phyloP scores from a whole-genome alignment of 345 rosid species.

The Dipteronia sinensis region DNA sequence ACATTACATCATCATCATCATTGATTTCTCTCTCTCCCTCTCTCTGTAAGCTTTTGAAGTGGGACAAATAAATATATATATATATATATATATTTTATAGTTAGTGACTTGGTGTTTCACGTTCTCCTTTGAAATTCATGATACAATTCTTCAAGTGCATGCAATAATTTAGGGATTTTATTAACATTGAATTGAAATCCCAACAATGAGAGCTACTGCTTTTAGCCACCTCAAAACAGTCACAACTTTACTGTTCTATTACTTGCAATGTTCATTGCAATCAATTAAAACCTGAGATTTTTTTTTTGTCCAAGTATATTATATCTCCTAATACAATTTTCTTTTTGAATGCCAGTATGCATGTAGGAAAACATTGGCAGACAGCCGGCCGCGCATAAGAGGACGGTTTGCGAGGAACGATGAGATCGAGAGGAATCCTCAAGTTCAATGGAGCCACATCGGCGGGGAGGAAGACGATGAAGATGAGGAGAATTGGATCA shows the following conservation, averaged over 20 bases:
- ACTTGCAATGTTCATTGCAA: no score
- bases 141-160: no score
- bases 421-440: constrained; percentile 56
- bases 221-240: no score
- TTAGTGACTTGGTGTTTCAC: no score
- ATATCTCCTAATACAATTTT: background rate
- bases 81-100: no score
- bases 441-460: constrained; percentile 44
- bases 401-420: constrained; percentile 93
- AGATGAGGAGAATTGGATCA: constrained; percentile 65
- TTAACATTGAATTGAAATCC: no score
- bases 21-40: no score
- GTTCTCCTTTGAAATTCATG: no score
- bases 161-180: no score
- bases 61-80: background rate
- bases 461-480: constrained; percentile 56
- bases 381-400: constrained; percentile 90
- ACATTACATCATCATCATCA: background rate
- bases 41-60: background rate
- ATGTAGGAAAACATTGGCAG: constrained; percentile 95
- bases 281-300: no score
- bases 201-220: no score
- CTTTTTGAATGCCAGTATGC: constrained; percentile 51
- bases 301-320: background rate
- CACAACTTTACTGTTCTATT: no score